Evolutionary conservation across 495 filamentous ascomycete species (phyloP).

Genomic region (Echria macrotheca): DNA sequence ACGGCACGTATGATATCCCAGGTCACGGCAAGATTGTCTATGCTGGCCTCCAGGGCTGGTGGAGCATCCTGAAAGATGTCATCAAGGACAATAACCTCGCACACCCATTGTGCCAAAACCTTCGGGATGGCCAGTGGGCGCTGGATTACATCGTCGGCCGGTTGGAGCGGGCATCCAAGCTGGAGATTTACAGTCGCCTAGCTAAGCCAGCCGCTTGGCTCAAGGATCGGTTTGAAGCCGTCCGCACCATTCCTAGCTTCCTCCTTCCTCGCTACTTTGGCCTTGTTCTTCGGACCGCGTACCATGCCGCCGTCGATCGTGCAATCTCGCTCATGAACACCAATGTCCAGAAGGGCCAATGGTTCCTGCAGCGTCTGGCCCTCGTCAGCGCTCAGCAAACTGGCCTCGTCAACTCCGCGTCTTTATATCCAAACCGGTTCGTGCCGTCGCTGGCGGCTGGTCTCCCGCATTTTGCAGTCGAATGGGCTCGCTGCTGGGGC

Average conservation of each 20-base stretch:
- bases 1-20: slow-evolving; percentile 86
- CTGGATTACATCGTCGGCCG: slow-evolving; percentile 80
- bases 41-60: slow-evolving; percentile 96
- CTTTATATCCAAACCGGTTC: slow-evolving; percentile 75
- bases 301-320: slow-evolving; percentile 73
- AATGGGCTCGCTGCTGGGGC: slow-evolving; percentile 97
- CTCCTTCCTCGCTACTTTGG: slow-evolving; percentile 91
- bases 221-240: slow-evolving; percentile 73
- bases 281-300: slow-evolving; percentile 78
- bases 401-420: slow-evolving; percentile 81
- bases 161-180: slow-evolving; percentile 64
- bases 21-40: slow-evolving; percentile 81
- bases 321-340: slow-evolving; percentile 70
- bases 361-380: slow-evolving; percentile 76
- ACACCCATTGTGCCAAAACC: slow-evolving; percentile 86
- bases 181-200: slow-evolving; percentile 54
- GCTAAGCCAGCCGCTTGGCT: slow-evolving; percentile 69
- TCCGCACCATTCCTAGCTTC: slow-evolving; percentile 79
- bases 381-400: slow-evolving; percentile 89
- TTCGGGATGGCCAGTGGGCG: slow-evolving; percentile 91
- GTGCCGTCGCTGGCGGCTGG: slow-evolving; percentile 90
- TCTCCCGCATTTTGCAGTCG: slow-evolving; percentile 86
- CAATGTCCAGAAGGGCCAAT: slow-evolving; percentile 71
- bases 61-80: slow-evolving; percentile 82
- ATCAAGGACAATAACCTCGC: slow-evolving; percentile 87